Conservation (phyloP, 441 rosid species). For the Corymbia calophylla region DNA sequence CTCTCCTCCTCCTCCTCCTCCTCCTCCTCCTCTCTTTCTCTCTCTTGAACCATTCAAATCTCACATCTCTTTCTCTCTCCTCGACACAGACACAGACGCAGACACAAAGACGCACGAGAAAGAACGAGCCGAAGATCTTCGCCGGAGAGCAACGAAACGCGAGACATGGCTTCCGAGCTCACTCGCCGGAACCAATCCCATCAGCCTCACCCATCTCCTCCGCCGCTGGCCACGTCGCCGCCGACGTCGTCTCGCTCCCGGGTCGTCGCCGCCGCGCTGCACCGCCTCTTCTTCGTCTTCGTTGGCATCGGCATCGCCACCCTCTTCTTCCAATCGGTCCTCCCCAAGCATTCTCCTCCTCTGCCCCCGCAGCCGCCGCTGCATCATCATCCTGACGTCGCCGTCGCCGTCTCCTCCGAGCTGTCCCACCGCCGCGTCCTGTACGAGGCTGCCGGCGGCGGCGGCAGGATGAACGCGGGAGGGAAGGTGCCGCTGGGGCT, state of each 20-base stretch:
- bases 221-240: background rate
- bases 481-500: conserved; percentile 6
- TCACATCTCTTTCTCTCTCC: background rate
- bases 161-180: background rate
- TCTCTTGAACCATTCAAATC: background rate
- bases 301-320: background rate
- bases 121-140: background rate
- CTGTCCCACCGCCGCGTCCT: background rate
- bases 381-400: background rate
- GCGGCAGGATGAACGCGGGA: background rate
- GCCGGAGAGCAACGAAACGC: background rate
- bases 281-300: background rate
- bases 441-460: background rate
- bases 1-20: background rate
- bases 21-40: background rate
- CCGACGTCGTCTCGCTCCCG: background rate
- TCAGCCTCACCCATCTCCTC: background rate
- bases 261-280: background rate
- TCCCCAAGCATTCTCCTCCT: background rate
- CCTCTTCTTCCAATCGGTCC: background rate
- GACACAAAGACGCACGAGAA: background rate
- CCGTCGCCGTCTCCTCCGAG: no score
- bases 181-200: background rate
- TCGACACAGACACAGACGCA: background rate
- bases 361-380: background rate